Evolutionary conservation across 495 filamentous ascomycete genomes (phyloP).

Genomic region (Hypomontagnella monticulosa): DNA sequence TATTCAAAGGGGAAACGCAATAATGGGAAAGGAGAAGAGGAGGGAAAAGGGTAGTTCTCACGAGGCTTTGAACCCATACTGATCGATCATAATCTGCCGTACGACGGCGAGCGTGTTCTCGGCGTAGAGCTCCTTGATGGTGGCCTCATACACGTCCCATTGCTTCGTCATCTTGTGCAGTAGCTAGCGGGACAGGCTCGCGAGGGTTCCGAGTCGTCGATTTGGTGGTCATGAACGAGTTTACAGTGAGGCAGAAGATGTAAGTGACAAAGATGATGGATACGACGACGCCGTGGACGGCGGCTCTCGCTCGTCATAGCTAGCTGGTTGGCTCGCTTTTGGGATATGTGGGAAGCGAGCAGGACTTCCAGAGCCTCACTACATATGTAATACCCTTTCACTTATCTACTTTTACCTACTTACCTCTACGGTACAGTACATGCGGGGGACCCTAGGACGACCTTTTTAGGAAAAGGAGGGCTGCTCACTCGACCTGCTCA

Average conservation of each 20-base stretch:
- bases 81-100: conserved; percentile 52
- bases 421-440: not conserved
- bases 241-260: conserved; percentile 1
- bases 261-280: conserved; percentile 1
- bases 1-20: not conserved
- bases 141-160: conserved; percentile 52
- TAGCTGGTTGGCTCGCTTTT: not conserved
- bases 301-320: conserved; percentile 2
- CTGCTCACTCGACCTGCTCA: too few relatives aligned
- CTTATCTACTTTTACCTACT: not conserved
- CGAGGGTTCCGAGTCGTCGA: not conserved
- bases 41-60: conserved; percentile 37
- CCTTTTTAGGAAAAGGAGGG: not conserved
- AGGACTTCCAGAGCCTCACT: conserved; percentile 32
- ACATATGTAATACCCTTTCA: not conserved
- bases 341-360: not conserved
- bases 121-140: conserved; percentile 52
- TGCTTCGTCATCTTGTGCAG: conserved; percentile 53
- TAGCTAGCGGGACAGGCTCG: not conserved
- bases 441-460: conserved; percentile 20
- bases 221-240: not conserved
- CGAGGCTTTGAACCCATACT: conserved; percentile 57
- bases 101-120: conserved; percentile 57
- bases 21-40: not conserved
- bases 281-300: not conserved